Evolutionary conservation across 768 basidiomycete genomes (phyloP), one percentile per base, ranked within the genome.

Genomic region (Rhodotorula babjevae): DNA sequence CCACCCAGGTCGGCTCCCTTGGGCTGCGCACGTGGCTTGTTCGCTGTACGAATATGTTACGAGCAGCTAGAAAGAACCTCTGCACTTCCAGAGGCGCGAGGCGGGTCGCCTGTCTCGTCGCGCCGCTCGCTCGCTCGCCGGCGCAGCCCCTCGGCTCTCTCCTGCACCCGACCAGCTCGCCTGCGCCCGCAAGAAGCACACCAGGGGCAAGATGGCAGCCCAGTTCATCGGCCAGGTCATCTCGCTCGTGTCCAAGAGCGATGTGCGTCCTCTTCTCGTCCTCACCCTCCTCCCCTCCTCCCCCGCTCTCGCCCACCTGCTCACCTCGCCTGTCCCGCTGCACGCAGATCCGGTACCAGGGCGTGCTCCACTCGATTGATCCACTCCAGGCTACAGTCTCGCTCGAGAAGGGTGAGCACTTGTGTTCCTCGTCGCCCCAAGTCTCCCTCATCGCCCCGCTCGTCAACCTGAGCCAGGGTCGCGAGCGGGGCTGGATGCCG

Each of bases 301-400:
- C 2, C 42, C 21, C n/a, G 23, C 46, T 47, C 44, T 31, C 29
- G 47, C 46, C 18, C 46, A 14, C 61, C 42, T 7, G 3, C 56
- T n/a, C 55, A 9, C 47, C 31, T 25, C 49, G 23, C 50, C 23
- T 33, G 12, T 40, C 31, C 44, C 11, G 2, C 14, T 29, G 0
- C 52, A 16, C 1, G 40, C 72, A 76, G 74, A 78, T 76, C 44
- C 77, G 69, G 36, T 77, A 71, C 66, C 65, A 67, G 46, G 71
- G 76, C 16, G 64, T 77, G 25, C 58, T 76, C 15, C 67, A 68
- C 70, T 73, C 76, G 33, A 79, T 79, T 61, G 71, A 77, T 56
- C 74, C 77, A 10, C 67, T 67, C 25, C 76, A 75, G 23, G 76
- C 78, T 5, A 79, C 78, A 0, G 69, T 79, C 33, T 76, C 77